Percentiles rank a stretch among this genome's conserved stretches.
Conservation (phyloP, 78 protist species). For the Emiliania huxleyi region DNA sequence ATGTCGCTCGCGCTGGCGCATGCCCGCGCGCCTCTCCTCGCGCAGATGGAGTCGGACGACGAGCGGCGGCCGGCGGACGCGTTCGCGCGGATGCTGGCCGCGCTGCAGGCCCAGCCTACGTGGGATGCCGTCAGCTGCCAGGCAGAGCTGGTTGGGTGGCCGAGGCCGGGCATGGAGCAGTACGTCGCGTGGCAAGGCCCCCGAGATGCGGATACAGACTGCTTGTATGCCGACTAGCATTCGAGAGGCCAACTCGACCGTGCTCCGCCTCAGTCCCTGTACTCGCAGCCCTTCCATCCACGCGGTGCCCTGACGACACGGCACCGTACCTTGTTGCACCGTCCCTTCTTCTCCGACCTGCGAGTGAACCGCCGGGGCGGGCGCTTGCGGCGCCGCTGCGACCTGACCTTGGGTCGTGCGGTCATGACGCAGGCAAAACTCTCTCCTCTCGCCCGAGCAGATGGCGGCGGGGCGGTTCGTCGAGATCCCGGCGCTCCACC, state of each 20-base stretch:
- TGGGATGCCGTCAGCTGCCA: conserved; percentile 35
- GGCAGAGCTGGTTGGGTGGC: neutral
- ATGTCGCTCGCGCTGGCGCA: neutral
- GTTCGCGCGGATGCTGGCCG: neutral
- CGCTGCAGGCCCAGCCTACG: neutral
- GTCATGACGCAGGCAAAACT: no score
- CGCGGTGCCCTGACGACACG: no score
- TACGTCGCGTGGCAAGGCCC: conserved; percentile 43
- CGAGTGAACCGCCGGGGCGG: no score
- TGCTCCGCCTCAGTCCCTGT: no score
- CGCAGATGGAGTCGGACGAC: conserved; percentile 48
- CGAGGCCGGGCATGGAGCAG: conserved; percentile 28
- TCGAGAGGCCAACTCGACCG: no score
- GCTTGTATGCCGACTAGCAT: no score
- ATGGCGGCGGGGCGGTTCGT: conserved; percentile 31
- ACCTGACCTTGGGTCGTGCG: no score
- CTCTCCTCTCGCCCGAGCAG: neutral
- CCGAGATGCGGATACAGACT: no score
- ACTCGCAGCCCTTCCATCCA: no score
- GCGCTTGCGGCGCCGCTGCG: neutral
- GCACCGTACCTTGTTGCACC: no score
- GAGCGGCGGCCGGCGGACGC: conserved; percentile 15
- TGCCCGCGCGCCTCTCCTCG: neutral
- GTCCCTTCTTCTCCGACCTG: no score
- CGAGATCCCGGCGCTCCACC: conserved; percentile 43